These are phyloP conservation scores for Sinapis alba DNA, from an alignment of 441 rosid species.

Conservation along the genomic window DNA sequence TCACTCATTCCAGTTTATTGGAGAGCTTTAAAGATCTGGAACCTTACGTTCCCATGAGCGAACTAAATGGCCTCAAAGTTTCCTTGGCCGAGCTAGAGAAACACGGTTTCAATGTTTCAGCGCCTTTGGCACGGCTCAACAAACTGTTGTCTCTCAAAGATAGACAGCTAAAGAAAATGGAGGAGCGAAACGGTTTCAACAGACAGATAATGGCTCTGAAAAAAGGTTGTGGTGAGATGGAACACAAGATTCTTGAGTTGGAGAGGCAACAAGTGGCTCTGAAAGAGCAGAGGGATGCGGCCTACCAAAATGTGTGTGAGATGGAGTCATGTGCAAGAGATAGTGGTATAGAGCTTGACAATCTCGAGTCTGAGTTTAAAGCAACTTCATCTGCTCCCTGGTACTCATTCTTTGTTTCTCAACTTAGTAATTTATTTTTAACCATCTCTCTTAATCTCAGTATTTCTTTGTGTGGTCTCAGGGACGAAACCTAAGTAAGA, in stretches of 20 bases:
- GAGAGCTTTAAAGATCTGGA: not conserved
- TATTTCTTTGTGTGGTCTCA: not conserved
- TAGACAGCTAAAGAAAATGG: not conserved
- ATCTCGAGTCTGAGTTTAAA: not conserved
- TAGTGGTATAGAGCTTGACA: constrained; percentile 1
- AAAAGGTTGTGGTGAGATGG: not conserved
- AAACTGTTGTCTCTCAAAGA: not conserved
- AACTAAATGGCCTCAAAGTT: not conserved
- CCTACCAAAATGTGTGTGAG: not conserved
- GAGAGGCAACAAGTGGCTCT: constrained; percentile 3
- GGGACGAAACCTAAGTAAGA: not conserved
- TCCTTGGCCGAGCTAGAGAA: not conserved
- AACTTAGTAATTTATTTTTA: not conserved
- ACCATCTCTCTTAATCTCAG: not conserved
- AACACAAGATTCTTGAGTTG: constrained; percentile 1
- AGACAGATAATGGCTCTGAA: not conserved
- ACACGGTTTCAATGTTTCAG: not conserved
- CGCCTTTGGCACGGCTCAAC: not conserved
- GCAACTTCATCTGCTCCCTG: not conserved
- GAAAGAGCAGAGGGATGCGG: not conserved
- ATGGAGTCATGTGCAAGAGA: not conserved
- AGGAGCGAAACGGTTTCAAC: not conserved
- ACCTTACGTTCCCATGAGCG: not conserved
- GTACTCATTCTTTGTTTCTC: no score
- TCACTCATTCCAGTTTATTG: not conserved